Evolutionary conservation across 805 yeast species (phyloP).

Genomic region (Schwanniomyces occidentalis): DNA sequence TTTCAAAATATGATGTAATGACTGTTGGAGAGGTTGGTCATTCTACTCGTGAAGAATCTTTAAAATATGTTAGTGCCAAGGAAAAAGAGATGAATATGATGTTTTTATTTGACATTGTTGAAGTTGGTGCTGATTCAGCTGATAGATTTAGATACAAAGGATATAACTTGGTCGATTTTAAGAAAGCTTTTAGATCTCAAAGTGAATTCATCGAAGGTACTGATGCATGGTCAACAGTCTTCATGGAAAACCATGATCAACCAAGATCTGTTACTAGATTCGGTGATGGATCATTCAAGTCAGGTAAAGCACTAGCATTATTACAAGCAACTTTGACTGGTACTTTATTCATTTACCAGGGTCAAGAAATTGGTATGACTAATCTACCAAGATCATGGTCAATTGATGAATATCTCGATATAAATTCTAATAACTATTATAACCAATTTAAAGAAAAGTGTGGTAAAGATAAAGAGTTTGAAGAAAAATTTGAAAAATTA

Average conservation of each 20-base stretch:
- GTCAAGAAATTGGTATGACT: constrained; percentile 60
- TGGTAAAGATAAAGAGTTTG: constrained; percentile 19
- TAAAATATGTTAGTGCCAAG: constrained; percentile 44
- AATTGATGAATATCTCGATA: constrained; percentile 51
- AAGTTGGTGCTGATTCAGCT: constrained; percentile 37
- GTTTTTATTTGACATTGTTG: constrained; percentile 33
- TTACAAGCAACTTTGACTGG: constrained; percentile 51
- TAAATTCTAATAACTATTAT: constrained; percentile 47
- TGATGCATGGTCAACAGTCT: constrained; percentile 61
- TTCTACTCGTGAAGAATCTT: constrained; percentile 40
- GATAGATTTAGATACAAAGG: constrained; percentile 37
- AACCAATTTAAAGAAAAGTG: constrained; percentile 26
- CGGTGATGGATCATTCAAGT: constrained; percentile 42
- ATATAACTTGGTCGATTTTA: constrained; percentile 40
- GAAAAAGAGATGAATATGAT: constrained; percentile 39
- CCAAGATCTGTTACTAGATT: constrained; percentile 56
- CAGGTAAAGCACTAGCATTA: constrained; percentile 51
- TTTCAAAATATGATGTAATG: constrained; percentile 50
- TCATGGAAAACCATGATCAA: constrained; percentile 61
- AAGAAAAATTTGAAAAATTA: constrained; percentile 24
- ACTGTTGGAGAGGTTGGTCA: constrained; percentile 61
- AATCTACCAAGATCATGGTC: constrained; percentile 49
- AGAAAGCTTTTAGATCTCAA: constrained; percentile 36
- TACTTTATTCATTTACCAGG: constrained; percentile 59
- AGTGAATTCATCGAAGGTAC: constrained; percentile 44